Evolutionary conservation across 2,329 filamentous ascomycete genomes (phyloP).

Genomic region (Aspergillus tanneri): DNA sequence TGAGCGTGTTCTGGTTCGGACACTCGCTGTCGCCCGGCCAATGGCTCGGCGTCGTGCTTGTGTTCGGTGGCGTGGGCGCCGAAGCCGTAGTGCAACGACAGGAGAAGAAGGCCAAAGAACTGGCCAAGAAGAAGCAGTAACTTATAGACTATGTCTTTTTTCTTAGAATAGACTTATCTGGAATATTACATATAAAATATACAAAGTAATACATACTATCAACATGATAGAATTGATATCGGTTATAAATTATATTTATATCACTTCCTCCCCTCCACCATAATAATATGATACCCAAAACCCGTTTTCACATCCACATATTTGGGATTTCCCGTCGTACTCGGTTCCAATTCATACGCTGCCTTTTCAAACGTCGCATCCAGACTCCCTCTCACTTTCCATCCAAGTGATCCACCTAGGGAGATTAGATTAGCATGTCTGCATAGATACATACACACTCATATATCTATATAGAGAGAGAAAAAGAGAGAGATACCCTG

Average conservation of each 20-base stretch:
- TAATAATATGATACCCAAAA: conserved; percentile 67
- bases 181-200: conserved; percentile 4
- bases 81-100: conserved; percentile 77
- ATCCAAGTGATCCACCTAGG: conserved; percentile 60
- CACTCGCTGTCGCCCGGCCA: conserved; percentile 85
- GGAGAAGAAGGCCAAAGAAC: conserved; percentile 81
- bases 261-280: conserved; percentile 65
- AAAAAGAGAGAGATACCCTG: conserved; percentile 43
- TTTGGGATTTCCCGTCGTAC: conserved; percentile 61
- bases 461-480: conserved; percentile 8
- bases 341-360: conserved; percentile 62
- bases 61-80: conserved; percentile 92
- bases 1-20: conserved; percentile 92
- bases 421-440: not conserved
- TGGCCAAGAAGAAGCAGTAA: conserved; percentile 52
- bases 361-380: conserved; percentile 61
- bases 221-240: conserved; percentile 2
- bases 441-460: not conserved
- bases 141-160: not conserved
- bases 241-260: not conserved
- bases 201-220: not conserved
- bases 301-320: conserved; percentile 62
- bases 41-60: conserved; percentile 86
- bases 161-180: too few relatives aligned
- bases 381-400: conserved; percentile 60